Evolutionary conservation across 441 rosid species (phyloP).

Genomic region (Populus hybrid): DNA sequence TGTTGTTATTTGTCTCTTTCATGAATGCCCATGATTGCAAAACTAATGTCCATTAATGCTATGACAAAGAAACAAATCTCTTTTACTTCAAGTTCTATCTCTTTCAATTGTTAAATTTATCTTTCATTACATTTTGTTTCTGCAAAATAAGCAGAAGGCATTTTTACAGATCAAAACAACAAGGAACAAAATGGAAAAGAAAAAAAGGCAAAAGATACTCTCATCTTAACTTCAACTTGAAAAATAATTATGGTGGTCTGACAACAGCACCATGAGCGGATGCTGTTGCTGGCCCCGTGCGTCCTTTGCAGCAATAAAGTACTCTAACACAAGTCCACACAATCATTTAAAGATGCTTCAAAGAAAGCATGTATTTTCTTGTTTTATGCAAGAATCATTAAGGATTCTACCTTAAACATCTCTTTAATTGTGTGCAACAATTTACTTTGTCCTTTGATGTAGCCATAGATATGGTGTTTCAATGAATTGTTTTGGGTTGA

Average conservation of each 20-base stretch:
- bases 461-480: no score
- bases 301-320: background rate
- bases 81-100: background rate
- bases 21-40: background rate
- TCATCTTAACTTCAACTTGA: no score
- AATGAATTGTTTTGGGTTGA: no score
- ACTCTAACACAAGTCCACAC: background rate
- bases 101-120: no score
- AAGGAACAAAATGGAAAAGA: background rate
- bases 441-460: no score
- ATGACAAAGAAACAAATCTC: background rate
- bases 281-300: background rate
- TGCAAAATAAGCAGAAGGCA: background rate
- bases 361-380: no score
- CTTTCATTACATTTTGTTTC: no score
- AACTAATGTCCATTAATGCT: background rate
- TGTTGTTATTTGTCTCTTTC: constrained; percentile 12
- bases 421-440: no score
- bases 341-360: background rate
- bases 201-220: no score
- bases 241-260: background rate
- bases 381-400: no score
- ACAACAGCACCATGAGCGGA: background rate
- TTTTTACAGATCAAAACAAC: background rate
- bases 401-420: no score